These are phyloP conservation scores for Picochlorum sp. DNA, from an alignment of 139 green algal genomes.

Conservation along the genomic window DNA sequence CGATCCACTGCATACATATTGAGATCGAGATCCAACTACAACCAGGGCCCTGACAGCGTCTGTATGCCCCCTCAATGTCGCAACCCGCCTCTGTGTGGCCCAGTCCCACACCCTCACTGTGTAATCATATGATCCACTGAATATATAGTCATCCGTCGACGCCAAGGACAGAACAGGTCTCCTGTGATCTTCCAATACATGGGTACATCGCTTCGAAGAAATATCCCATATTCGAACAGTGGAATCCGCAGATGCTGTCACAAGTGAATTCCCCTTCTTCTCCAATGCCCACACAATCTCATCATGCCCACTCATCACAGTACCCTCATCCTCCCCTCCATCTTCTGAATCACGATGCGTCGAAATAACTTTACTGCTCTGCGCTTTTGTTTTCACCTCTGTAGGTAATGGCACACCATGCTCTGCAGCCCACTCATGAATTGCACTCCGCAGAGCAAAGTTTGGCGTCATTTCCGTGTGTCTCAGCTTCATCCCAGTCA, in stretches of 20 bases:
- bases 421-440: slow-evolving; percentile 71
- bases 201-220: slow-evolving; percentile 31
- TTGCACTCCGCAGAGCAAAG: slow-evolving; percentile 80
- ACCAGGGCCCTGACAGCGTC: slow-evolving; percentile 80
- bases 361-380: not conserved
- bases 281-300: slow-evolving; percentile 95
- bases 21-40: slow-evolving; percentile 33
- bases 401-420: slow-evolving; percentile 41
- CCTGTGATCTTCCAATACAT: slow-evolving; percentile 84
- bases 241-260: slow-evolving; percentile 84
- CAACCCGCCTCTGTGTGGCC: slow-evolving; percentile 54
- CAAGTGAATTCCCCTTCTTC: slow-evolving; percentile 55
- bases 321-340: slow-evolving; percentile 19
- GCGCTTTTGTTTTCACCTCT: slow-evolving; percentile 39
- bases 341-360: slow-evolving; percentile 7
- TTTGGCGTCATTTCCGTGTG: slow-evolving; percentile 89
- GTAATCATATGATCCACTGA: slow-evolving; percentile 88
- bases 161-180: slow-evolving; percentile 85
- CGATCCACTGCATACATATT: slow-evolving; percentile 60
- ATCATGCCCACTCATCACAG: slow-evolving; percentile 83
- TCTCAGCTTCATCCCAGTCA: slow-evolving; percentile 77
- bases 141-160: slow-evolving; percentile 62
- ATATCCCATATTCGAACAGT: slow-evolving; percentile 88
- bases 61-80: slow-evolving; percentile 73
- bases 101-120: slow-evolving; percentile 83